Percentiles rank a stretch among this genome's conserved stretches.
Evolutionary conservation across 2,329 filamentous ascomycete species (phyloP).

Genomic region (Fusarium cicatricum): DNA sequence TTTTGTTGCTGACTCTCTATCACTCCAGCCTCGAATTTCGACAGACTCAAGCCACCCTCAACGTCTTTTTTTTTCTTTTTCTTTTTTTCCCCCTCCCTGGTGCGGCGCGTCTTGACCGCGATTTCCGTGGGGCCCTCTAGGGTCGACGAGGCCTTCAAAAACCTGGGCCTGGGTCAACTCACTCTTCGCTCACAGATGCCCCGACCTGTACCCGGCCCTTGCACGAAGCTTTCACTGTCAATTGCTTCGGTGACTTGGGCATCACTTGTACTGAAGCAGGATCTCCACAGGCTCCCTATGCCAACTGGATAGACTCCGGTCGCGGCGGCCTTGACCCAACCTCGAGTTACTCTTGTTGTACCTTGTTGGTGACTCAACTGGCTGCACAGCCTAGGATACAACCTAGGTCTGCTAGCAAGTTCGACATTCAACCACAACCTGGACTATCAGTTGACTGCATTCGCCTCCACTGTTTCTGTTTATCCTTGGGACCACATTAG

Average conservation of each 20-base stretch:
- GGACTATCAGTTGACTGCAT: constrained; percentile 1
- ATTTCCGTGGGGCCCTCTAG: constrained; percentile 32
- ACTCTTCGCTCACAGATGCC: constrained; percentile 14
- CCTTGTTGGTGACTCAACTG: constrained; percentile 31
- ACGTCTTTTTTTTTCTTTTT: constrained; percentile 1
- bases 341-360: constrained; percentile 24
- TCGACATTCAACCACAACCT: background rate
- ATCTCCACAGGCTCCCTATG: background rate
- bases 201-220: constrained; percentile 4
- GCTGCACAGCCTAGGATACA: constrained; percentile 12
- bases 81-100: background rate
- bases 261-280: background rate
- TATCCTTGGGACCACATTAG: constrained; percentile 4
- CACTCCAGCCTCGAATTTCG: constrained; percentile 11
- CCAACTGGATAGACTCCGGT: constrained; percentile 4
- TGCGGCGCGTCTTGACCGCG: constrained; percentile 23
- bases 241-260: constrained; percentile 1
- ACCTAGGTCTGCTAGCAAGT: constrained; percentile 2
- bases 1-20: constrained; percentile 4
- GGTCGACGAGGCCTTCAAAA: constrained; percentile 21
- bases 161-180: constrained; percentile 16
- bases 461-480: background rate
- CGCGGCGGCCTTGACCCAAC: constrained; percentile 4
- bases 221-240: constrained; percentile 3
- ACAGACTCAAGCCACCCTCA: constrained; percentile 7